Percentiles rank a stretch among this genome's conserved stretches.
Conservation (phyloP, 768 basidiomycete genomes). For the Paxillus involutus region DNA sequence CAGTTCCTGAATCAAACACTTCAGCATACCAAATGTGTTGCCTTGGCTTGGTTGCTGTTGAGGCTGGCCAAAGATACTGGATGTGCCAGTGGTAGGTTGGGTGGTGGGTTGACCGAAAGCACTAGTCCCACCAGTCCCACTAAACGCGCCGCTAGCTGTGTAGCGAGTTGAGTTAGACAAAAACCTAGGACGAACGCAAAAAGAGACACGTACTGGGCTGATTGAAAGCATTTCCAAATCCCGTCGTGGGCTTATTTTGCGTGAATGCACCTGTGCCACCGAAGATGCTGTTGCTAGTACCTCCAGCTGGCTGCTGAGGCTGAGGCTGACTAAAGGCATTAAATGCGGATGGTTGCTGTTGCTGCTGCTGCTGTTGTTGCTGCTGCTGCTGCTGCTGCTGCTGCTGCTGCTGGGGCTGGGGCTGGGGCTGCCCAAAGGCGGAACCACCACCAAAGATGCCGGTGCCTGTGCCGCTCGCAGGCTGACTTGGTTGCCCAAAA, state of each 20-base stretch:
- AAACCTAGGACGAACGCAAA: neutral
- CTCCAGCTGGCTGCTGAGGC: conserved; percentile 37
- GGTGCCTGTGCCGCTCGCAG: conserved; percentile 34
- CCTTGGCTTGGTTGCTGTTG: conserved; percentile 34
- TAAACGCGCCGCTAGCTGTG: conserved; percentile 22
- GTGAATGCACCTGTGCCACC: conserved; percentile 32
- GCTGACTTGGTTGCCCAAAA: conserved; percentile 38
- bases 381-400: conserved; percentile 19
- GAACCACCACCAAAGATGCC: conserved; percentile 43
- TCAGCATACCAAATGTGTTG: conserved; percentile 43
- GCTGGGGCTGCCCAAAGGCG: conserved; percentile 39
- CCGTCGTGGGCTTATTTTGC: conserved; percentile 32
- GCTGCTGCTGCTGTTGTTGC: conserved; percentile 23
- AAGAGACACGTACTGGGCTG: conserved; percentile 19
- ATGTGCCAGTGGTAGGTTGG: conserved; percentile 21
- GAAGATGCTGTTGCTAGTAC: conserved; percentile 32
- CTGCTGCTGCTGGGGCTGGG: conserved; percentile 9
- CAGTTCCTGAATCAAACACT: conserved; percentile 10
- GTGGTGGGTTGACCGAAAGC: conserved; percentile 29
- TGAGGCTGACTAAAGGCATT: conserved; percentile 51
- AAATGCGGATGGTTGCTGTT: conserved; percentile 40
- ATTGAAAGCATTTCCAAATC: conserved; percentile 27
- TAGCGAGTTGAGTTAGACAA: neutral
- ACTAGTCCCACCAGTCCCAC: conserved; percentile 18
- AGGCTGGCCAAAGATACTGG: conserved; percentile 36